Evolutionary conservation across 2,329 filamentous ascomycete species (phyloP).

Genomic region (Penicillium frequentans): DNA sequence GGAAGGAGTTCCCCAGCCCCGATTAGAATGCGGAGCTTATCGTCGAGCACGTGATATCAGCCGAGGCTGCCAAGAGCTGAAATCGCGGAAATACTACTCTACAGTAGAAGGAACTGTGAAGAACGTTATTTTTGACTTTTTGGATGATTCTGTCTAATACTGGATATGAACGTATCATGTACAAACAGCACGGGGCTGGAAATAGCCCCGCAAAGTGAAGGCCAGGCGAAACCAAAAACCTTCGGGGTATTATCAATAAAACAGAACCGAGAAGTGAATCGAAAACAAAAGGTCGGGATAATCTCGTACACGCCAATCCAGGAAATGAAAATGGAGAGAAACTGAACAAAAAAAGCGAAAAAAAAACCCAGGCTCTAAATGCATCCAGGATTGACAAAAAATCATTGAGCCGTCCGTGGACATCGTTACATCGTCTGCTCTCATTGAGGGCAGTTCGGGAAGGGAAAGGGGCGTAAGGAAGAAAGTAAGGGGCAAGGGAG

Average conservation of each 20-base stretch:
- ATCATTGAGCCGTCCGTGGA: constrained; percentile 20
- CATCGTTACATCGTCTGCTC: constrained; percentile 22
- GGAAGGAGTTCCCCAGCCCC: neutral
- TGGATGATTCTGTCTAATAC: constrained; percentile 1
- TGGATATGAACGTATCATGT: constrained; percentile 8
- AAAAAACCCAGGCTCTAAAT: constrained; percentile 17
- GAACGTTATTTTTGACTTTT: neutral
- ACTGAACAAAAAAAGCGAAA: constrained; percentile 3
- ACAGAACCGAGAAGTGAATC: constrained; percentile 26
- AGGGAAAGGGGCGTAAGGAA: neutral
- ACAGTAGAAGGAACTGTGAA: neutral
- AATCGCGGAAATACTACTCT: neutral
- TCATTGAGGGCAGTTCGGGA: constrained; percentile 2
- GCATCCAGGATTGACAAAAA: constrained; percentile 20
- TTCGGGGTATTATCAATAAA: constrained; percentile 36
- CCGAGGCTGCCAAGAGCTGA: constrained; percentile 1
- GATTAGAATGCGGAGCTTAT: constrained; percentile 7
- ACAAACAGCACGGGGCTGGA: constrained; percentile 3
- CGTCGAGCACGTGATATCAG: constrained; percentile 5
- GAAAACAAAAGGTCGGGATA: constrained; percentile 6
- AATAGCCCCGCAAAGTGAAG: neutral
- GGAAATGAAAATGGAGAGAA: constrained; percentile 10
- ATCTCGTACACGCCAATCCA: constrained; percentile 21
- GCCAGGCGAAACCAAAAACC: constrained; percentile 5
- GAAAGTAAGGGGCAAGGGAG: neutral